A percentile compares a stretch with the other conserved stretches of the same genome.
phyloP scores from a whole-genome alignment of 805 yeast genomes.

The Cyberlindnera bimundalis region DNA sequence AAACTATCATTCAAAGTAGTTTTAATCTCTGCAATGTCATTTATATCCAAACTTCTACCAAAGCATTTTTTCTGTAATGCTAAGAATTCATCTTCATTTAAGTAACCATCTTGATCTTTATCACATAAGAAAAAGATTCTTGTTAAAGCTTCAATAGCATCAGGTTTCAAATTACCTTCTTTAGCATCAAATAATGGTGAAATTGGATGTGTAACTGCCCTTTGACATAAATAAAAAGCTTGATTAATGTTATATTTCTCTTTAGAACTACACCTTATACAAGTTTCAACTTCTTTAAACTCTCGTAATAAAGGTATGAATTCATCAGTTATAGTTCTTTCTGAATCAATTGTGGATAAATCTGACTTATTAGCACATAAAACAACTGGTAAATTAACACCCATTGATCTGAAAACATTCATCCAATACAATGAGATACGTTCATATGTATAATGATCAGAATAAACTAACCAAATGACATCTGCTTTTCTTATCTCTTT shows the following conservation, averaged over 20 bases:
- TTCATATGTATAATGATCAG: slow-evolving; percentile 93
- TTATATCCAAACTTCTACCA: slow-evolving; percentile 49
- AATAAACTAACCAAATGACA: slow-evolving; percentile 91
- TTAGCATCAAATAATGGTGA: slow-evolving; percentile 93
- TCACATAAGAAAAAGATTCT: slow-evolving; percentile 85
- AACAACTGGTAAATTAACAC: slow-evolving; percentile 91
- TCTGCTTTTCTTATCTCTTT: slow-evolving; percentile 79
- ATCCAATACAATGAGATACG: slow-evolving; percentile 92
- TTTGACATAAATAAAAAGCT: slow-evolving; percentile 87
- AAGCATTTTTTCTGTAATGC: slow-evolving; percentile 75
- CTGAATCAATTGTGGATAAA: slow-evolving; percentile 38
- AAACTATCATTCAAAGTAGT: slow-evolving; percentile 31
- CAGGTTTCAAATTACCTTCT: slow-evolving; percentile 75
- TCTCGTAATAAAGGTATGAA: slow-evolving; percentile 83
- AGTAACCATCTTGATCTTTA: slow-evolving; percentile 82
- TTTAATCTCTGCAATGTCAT: slow-evolving; percentile 45
- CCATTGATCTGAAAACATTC: slow-evolving; percentile 87
- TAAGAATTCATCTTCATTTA: slow-evolving; percentile 68
- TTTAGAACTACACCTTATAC: slow-evolving; percentile 84
- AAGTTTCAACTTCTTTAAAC: slow-evolving; percentile 91
- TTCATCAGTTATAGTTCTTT: slow-evolving; percentile 62
- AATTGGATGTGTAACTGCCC: slow-evolving; percentile 90
- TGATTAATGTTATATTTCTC: slow-evolving; percentile 83
- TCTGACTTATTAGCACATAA: slow-evolving; percentile 84
- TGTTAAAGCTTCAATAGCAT: slow-evolving; percentile 70